Conservation (phyloP, 352 stramenopile genomes). For the Globisporangium irregulare region DNA sequence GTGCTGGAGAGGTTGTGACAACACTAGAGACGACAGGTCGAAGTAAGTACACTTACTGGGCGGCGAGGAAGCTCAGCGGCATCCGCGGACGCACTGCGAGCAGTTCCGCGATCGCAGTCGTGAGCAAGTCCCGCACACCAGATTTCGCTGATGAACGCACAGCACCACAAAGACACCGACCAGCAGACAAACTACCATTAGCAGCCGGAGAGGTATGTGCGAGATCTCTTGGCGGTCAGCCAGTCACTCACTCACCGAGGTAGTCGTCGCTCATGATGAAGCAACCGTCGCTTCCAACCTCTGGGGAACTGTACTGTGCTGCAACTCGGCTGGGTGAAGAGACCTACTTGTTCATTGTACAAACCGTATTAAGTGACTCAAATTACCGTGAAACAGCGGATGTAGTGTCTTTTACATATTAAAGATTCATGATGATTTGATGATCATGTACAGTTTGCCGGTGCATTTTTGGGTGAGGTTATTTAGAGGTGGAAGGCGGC, state of each 20-base stretch:
- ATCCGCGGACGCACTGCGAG: conserved; percentile 9
- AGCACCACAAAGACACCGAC: not conserved
- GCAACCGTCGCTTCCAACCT: no score
- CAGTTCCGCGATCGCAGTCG: conserved; percentile 9
- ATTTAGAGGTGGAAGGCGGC: not conserved
- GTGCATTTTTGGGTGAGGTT: not conserved
- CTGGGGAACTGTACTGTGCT: no score
- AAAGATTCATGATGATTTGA: not conserved
- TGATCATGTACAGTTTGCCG: not conserved
- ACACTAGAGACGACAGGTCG: not conserved
- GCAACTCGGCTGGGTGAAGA: no score
- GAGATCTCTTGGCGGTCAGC: no score
- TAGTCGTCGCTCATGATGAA: conserved; percentile 15
- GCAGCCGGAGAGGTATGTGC: not conserved
- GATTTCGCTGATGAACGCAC: conserved; percentile 7
- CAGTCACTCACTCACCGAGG: not conserved
- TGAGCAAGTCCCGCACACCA: conserved; percentile 13
- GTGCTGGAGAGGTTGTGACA: no score
- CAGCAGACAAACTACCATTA: not conserved
- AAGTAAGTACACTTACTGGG: conserved; percentile 4
- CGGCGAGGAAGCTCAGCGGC: conserved; percentile 14
- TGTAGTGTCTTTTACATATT: not conserved
- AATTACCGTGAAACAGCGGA: no score
- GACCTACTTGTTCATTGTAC: no score
- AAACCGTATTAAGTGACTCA: no score